Base-by-base conservation (phyloP, 2,329 filamentous ascomycete genomes). In the Hypoxylon sp. region DNA sequence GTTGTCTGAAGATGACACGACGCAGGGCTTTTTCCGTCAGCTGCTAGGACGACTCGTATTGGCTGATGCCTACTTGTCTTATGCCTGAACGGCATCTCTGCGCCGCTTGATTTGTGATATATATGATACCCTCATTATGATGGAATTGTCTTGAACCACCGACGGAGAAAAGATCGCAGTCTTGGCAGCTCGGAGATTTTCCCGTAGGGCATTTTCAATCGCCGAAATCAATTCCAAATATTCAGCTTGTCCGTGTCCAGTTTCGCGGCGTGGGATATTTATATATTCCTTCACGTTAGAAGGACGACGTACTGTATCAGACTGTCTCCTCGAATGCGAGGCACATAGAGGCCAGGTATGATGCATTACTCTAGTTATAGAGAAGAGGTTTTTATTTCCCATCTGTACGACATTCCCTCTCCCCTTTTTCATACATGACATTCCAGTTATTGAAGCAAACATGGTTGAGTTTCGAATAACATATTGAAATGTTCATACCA, bases 191-290 rank as follows among this genome's bases (percentile, higher is more conserved):
- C 56, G 46, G 54, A 37, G 37, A 51, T 70, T 67, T 61, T 54
- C 39, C 13, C 31, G 27, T 57, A 50, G 48, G 50, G 5, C 29
- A 46, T 58, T 64, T 62, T 44, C 35, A 54, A 65, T 42, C 60
- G 24, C 67, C 62, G 65, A 64, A 37, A 56, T 55, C 24, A 52
- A 67, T 69, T 67, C 55, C 56, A 59, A 57, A 55, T 68, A 27
- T 44, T 27, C 42, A 37, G 42, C 42, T 51, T 19, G 42, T n/a
- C n/a, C n/a, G 27, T 27, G 15, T 17, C 24, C 48, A 27, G 5
- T 27, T 3, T 29, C 11, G 21, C 13, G 15, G 11, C 44, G 21
- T 54, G 39, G 48, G 54, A 21, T 31, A 29, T 58, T 51, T 62
- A 46, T 37, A 46, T 37, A 24, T 56, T 31, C 13, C 15, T 52